phyloP scores from a whole-genome alignment of 176 grass and related monocot species.

The Otatea glauca region DNA sequence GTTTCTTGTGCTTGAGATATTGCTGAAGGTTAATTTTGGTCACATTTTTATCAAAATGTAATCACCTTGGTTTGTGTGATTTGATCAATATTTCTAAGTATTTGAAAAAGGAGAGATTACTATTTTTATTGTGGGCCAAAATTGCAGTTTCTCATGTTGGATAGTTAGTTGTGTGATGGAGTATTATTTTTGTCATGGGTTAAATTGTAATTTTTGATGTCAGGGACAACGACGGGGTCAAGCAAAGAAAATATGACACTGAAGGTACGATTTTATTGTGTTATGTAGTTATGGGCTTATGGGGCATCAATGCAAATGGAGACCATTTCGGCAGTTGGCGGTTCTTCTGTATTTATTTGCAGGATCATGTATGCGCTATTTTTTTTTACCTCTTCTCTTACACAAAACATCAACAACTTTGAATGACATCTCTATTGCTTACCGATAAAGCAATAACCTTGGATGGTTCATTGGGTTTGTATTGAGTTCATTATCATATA shows the following conservation, averaged over 20 bases:
- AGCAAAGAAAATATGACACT: constrained; percentile 45
- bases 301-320: background rate
- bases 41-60: background rate
- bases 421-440: background rate
- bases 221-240: constrained; percentile 46
- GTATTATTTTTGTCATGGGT: background rate
- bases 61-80: background rate
- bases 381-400: background rate
- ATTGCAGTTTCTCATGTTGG: constrained; percentile 1
- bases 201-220: constrained; percentile 40
- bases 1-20: background rate
- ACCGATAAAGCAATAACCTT: background rate
- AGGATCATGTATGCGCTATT: background rate
- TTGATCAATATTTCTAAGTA: background rate
- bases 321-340: background rate
- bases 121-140: constrained; percentile 21
- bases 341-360: constrained; percentile 26
- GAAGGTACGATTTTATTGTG: constrained; percentile 59
- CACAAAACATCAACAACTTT: background rate
- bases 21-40: background rate
- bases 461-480: background rate
- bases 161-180: background rate
- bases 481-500: background rate
- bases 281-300: constrained; percentile 10
- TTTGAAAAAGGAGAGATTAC: background rate